Conservation (phyloP, 2,329 filamentous ascomycete species). For the Fusarium sp. region DNA sequence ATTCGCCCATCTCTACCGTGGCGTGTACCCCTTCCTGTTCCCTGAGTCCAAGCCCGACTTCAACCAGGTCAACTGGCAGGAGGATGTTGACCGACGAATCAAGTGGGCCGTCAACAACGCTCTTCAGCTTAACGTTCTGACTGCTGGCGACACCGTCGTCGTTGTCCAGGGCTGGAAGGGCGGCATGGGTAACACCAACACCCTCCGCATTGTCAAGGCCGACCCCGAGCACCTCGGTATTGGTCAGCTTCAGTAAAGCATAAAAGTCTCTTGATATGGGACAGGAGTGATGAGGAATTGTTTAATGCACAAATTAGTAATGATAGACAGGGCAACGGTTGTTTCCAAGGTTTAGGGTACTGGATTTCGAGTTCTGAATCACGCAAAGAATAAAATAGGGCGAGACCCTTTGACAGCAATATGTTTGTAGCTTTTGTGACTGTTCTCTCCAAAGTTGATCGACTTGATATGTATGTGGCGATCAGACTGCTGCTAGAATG, state of each 20-base stretch:
- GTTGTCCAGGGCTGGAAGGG: slow-evolving; percentile 93
- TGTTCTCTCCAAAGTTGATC: not conserved
- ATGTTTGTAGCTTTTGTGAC: not conserved
- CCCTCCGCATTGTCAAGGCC: slow-evolving; percentile 72
- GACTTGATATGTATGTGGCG: not conserved
- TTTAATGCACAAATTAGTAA: slow-evolving; percentile 47
- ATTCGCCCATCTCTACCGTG: slow-evolving; percentile 95
- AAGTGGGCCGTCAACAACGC: slow-evolving; percentile 95
- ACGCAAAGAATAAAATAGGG: slow-evolving; percentile 37
- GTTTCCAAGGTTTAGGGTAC: slow-evolving; percentile 44
- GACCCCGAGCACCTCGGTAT: slow-evolving; percentile 69
- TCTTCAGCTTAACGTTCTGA: slow-evolving; percentile 81
- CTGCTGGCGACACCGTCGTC: slow-evolving; percentile 78
- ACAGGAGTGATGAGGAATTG: slow-evolving; percentile 26
- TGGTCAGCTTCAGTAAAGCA: slow-evolving; percentile 53
- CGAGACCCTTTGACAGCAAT: slow-evolving; percentile 21
- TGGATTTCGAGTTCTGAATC: slow-evolving; percentile 44
- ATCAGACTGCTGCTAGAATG: not conserved
- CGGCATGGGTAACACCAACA: slow-evolving; percentile 93
- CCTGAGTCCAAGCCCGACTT: slow-evolving; percentile 95
- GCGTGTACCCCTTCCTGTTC: slow-evolving; percentile 98
- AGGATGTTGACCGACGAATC: slow-evolving; percentile 96
- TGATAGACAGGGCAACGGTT: slow-evolving; percentile 47
- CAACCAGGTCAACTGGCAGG: slow-evolving; percentile 92
- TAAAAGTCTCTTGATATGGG: slow-evolving; percentile 22